These are phyloP conservation scores for Myxozyma kluyveri DNA, from an alignment of 805 yeast species.

Conservation along the genomic window DNA sequence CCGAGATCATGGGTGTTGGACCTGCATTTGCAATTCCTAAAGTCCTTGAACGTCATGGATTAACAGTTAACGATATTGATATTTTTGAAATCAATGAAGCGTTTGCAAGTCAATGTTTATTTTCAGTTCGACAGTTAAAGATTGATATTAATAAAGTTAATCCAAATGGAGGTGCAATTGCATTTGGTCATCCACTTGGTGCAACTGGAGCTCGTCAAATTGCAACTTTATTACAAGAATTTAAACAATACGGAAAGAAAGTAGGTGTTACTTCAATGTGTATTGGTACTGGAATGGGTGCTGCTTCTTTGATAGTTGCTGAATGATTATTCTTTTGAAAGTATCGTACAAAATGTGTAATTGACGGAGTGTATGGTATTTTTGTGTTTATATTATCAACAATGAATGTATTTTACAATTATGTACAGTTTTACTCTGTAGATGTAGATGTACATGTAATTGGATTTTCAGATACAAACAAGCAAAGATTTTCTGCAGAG, in stretches of 20 bases:
- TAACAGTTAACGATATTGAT: slow-evolving; percentile 62
- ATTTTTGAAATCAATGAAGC: slow-evolving; percentile 86
- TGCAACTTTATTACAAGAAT: slow-evolving; percentile 80
- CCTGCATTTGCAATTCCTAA: slow-evolving; percentile 95
- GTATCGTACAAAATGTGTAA: no score
- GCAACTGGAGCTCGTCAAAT: slow-evolving; percentile 91
- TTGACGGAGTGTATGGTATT: no score
- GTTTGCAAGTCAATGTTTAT: slow-evolving; percentile 91
- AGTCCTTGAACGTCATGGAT: slow-evolving; percentile 60
- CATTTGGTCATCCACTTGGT: slow-evolving; percentile 91
- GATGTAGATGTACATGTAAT: no score
- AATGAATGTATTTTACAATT: background rate
- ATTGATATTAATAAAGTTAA: slow-evolving; percentile 72
- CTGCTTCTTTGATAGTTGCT: slow-evolving; percentile 79
- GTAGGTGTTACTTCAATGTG: slow-evolving; percentile 95
- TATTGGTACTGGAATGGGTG: slow-evolving; percentile 98
- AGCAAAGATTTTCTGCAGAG: slow-evolving; percentile 70
- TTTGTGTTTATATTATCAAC: no score
- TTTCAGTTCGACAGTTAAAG: slow-evolving; percentile 61
- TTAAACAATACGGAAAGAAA: slow-evolving; percentile 63
- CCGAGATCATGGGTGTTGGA: slow-evolving; percentile 96
- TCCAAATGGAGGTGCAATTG: slow-evolving; percentile 96
- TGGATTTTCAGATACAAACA: slow-evolving; percentile 34
- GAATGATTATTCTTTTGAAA: slow-evolving; percentile 53
- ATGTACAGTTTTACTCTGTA: background rate